Percentiles rank a stretch among this genome's conserved stretches.
These are phyloP conservation scores for Apiotrichum akiyoshidainum DNA, from an alignment of 1,284 basidiomycete genomes.

Conservation along the genomic window DNA sequence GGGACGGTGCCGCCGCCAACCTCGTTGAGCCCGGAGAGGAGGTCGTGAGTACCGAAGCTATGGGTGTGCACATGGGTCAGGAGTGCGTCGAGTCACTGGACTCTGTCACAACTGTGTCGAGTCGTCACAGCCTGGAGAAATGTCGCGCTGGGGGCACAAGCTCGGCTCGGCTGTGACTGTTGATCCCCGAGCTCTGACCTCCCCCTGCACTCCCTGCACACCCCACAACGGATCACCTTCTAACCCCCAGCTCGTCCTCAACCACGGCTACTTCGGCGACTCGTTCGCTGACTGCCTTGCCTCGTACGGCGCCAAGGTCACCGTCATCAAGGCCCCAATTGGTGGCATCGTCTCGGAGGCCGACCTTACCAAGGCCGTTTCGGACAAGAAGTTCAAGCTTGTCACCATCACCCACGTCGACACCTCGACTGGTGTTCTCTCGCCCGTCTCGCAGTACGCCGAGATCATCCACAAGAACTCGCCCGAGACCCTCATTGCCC, in stretches of 20 bases:
- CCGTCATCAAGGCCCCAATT: conserved; percentile 75
- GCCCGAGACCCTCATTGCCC: conserved; percentile 80
- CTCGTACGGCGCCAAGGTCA: conserved; percentile 87
- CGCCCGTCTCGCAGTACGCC: conserved; percentile 74
- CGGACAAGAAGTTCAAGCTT: conserved; percentile 81
- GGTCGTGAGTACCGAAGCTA: conserved; percentile 55
- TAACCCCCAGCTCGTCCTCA: conserved; percentile 52
- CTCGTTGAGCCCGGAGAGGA: conserved; percentile 74
- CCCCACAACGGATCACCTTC: background rate
- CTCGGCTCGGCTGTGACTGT: too few species aligned
- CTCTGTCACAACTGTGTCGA: too few species aligned
- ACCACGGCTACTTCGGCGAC: conserved; percentile 84
- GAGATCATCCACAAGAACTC: conserved; percentile 72
- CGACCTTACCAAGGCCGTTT: conserved; percentile 59
- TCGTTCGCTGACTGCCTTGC: conserved; percentile 76
- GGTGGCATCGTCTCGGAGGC: conserved; percentile 66
- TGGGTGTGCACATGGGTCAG: too few species aligned
- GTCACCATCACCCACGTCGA: conserved; percentile 87
- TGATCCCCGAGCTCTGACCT: too few species aligned
- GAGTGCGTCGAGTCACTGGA: too few species aligned
- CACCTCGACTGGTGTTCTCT: conserved; percentile 87
- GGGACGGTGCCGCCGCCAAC: conserved; percentile 73
- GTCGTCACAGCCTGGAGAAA: too few species aligned
- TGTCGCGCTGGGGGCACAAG: too few species aligned
- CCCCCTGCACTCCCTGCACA: too few species aligned